Percentiles rank a stretch among this genome's conserved stretches.
These are phyloP conservation scores for Psophocarpus tetragonolobus DNA, from an alignment of 306 rosid genomes.

Conservation along the genomic window DNA sequence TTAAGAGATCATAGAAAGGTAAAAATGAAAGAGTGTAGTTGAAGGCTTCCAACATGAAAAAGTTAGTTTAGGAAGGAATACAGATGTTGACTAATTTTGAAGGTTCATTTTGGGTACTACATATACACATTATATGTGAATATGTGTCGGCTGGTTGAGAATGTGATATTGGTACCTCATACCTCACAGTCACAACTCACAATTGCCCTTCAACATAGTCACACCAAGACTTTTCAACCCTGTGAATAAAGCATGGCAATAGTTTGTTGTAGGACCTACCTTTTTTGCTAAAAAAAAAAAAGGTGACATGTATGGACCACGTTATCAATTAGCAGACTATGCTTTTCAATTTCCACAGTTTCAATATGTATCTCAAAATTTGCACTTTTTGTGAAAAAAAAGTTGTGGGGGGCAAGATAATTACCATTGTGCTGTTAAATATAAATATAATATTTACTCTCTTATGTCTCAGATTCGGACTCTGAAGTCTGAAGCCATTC, in stretches of 20 bases:
- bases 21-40: slow-evolving; percentile 1
- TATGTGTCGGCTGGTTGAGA: slow-evolving; percentile 23
- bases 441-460: neutral
- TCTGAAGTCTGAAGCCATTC: neutral
- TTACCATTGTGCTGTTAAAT: neutral
- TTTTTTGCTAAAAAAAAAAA: neutral
- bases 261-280: slow-evolving; percentile 4
- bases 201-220: neutral
- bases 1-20: neutral
- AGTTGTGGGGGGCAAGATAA: neutral
- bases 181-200: slow-evolving; percentile 4
- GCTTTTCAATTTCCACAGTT: neutral
- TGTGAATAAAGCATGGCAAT: slow-evolving; percentile 3
- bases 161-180: slow-evolving; percentile 26
- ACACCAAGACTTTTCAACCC: slow-evolving; percentile 6
- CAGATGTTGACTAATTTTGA: slow-evolving; percentile 14
- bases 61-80: neutral
- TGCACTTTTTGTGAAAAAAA: neutral
- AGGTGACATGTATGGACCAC: slow-evolving; percentile 12
- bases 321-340: slow-evolving; percentile 1
- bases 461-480: neutral
- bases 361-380: neutral
- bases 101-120: neutral
- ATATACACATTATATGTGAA: neutral
- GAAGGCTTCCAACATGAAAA: slow-evolving; percentile 13